These are phyloP conservation scores for Trametes meyenii DNA, from an alignment of 768 basidiomycete genomes.

Conservation along the genomic window DNA sequence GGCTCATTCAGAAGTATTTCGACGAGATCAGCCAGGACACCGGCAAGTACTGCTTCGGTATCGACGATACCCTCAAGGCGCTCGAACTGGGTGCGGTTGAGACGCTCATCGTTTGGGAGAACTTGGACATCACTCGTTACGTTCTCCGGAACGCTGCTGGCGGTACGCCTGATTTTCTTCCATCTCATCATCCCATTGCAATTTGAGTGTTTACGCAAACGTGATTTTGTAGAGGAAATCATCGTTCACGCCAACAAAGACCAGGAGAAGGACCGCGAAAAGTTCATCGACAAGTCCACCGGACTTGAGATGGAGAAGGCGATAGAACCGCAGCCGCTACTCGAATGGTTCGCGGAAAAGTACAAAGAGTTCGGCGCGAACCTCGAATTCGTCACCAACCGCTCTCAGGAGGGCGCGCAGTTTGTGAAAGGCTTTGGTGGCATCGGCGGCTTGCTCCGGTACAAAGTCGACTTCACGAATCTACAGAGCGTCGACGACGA, in stretches of 20 bases:
- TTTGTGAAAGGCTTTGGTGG: conserved; percentile 99
- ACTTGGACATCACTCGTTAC: conserved; percentile 89
- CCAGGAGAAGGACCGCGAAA: conserved; percentile 91
- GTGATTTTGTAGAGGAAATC: conserved; percentile 69
- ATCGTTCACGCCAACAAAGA: conserved; percentile 78
- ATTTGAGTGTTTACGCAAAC: neutral
- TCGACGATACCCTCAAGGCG: conserved; percentile 95
- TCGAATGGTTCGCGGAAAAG: conserved; percentile 99
- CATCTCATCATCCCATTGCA: too few species aligned
- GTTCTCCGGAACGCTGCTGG: conserved; percentile 89
- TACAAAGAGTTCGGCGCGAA: conserved; percentile 98
- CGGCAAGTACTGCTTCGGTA: conserved; percentile 95
- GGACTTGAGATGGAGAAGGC: conserved; percentile 93
- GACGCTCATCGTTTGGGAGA: conserved; percentile 98
- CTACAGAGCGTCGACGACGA: conserved; percentile 76
- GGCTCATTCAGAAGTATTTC: conserved; percentile 96
- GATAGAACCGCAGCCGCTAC: conserved; percentile 78
- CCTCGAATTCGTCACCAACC: conserved; percentile 95
- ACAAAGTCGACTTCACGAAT: conserved; percentile 96
- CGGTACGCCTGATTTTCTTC: conserved; percentile 49
- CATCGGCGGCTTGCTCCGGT: conserved; percentile 92
- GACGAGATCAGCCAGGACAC: conserved; percentile 99
- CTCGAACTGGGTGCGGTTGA: conserved; percentile 96
- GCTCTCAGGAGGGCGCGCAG: conserved; percentile 95
- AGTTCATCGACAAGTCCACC: conserved; percentile 94